Evolutionary conservation across 2,329 filamentous ascomycete genomes (phyloP).

Genomic region (Dactylellina haptotyla): DNA sequence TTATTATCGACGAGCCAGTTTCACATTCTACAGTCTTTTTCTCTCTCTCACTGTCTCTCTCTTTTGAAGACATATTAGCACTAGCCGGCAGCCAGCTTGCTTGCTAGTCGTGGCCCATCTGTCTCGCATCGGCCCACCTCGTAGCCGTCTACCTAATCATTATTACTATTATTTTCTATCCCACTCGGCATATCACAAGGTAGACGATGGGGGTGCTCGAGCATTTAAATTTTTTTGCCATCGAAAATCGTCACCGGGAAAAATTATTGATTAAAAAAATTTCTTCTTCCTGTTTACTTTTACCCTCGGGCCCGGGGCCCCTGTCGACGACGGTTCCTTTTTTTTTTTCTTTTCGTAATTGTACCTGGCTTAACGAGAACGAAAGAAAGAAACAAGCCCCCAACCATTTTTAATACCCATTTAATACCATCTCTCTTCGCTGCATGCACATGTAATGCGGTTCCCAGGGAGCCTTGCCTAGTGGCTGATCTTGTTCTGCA

Average conservation of each 20-base stretch:
- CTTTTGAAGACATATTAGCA: no score
- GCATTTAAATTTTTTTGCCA: conserved; percentile 1
- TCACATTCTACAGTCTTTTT: background rate
- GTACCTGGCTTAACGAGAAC: conserved; percentile 12
- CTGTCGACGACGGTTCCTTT: background rate
- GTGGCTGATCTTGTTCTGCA: conserved; percentile 41
- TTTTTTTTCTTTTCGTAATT: conserved; percentile 1
- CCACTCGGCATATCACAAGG: background rate
- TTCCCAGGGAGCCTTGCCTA: conserved; percentile 53
- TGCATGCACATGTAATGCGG: conserved; percentile 42
- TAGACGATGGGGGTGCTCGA: background rate
- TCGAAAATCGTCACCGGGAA: background rate
- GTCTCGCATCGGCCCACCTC: background rate
- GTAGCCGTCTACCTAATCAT: no score
- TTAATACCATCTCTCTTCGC: conserved; percentile 3
- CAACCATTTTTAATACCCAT: background rate
- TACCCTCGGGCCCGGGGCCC: background rate
- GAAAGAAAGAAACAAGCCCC: background rate
- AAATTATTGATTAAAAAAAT: background rate
- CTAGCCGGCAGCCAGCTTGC: no score
- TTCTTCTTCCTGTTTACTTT: background rate
- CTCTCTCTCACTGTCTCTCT: background rate
- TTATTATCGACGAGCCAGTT: conserved; percentile 14
- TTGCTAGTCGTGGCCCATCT: no score
- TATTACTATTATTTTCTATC: no score